phyloP scores from a whole-genome alignment of 2,329 filamentous ascomycete species.

The Chaetomiaceae sp. region DNA sequence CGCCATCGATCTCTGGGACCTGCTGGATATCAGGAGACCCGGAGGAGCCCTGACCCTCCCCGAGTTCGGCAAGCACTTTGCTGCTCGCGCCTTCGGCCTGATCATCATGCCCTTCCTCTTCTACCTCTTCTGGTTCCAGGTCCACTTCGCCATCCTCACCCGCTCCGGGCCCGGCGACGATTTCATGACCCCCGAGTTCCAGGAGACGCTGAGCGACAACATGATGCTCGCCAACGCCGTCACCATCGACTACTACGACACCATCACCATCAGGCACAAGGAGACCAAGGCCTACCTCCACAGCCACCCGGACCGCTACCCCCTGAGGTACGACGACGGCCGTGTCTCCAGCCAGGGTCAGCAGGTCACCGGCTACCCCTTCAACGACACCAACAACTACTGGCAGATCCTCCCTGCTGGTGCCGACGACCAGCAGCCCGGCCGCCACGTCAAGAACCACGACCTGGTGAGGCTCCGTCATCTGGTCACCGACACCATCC shows the following conservation, averaged over 20 bases:
- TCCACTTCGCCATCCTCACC: slow-evolving; percentile 87
- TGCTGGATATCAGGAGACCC: slow-evolving; percentile 82
- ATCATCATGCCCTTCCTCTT: slow-evolving; percentile 93
- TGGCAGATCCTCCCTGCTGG: slow-evolving; percentile 83
- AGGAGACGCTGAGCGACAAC: slow-evolving; percentile 95
- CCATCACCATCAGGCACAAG: slow-evolving; percentile 86
- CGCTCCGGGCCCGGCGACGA: slow-evolving; percentile 93
- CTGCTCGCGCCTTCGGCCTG: slow-evolving; percentile 77
- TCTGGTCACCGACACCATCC: slow-evolving; percentile 75
- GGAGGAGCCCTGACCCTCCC: slow-evolving; percentile 74
- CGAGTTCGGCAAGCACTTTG: slow-evolving; percentile 85
- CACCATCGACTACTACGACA: slow-evolving; percentile 84
- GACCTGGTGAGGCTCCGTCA: slow-evolving; percentile 85
- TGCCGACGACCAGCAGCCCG: slow-evolving; percentile 53
- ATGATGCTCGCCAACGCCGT: slow-evolving; percentile 83
- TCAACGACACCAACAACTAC: slow-evolving; percentile 98
- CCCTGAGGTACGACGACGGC: slow-evolving; percentile 93
- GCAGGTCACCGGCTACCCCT: slow-evolving; percentile 96
- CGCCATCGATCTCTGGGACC: slow-evolving; percentile 88
- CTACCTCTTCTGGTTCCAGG: slow-evolving; percentile 99
- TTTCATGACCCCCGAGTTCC: slow-evolving; percentile 98
- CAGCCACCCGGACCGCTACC: slow-evolving; percentile 85
- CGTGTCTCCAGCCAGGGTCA: slow-evolving; percentile 96
- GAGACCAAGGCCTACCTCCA: slow-evolving; percentile 96
- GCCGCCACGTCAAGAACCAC: slow-evolving; percentile 70